Percentiles rank a stretch among this genome's conserved stretches.
Conservation (phyloP, 306 rosid genomes). For the Casuarina glauca region DNA sequence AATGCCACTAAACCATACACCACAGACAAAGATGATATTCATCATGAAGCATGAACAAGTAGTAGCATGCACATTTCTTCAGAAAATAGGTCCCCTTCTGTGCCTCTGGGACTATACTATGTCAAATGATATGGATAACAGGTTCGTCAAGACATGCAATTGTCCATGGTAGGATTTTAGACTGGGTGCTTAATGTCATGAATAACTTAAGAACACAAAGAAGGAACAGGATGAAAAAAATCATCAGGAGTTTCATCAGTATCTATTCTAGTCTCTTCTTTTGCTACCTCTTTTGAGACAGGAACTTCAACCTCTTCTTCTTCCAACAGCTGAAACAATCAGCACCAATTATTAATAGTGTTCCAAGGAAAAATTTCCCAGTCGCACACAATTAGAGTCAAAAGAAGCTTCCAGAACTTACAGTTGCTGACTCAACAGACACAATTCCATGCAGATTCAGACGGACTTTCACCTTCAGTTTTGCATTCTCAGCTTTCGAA, state of each 20-base stretch:
- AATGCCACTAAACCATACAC: background rate
- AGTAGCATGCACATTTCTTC: background rate
- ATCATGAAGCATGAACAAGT: background rate
- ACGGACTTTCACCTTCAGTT: conserved; percentile 73
- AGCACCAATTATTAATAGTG: conserved; percentile 6
- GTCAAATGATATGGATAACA: background rate
- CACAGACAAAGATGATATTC: background rate
- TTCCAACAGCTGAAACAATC: conserved; percentile 63
- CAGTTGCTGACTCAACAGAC: conserved; percentile 69
- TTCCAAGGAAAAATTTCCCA: background rate
- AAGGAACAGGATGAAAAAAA: no score
- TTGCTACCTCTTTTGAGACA: conserved; percentile 56
- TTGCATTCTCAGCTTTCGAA: conserved; percentile 56
- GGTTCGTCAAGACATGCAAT: background rate
- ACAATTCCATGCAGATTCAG: conserved; percentile 83
- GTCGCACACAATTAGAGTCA: background rate
- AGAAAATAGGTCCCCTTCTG: background rate
- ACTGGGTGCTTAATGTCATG: background rate
- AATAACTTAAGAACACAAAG: background rate
- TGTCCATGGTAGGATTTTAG: background rate
- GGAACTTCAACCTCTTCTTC: conserved; percentile 86
- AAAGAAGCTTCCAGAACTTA: conserved; percentile 41
- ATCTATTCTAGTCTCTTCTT: conserved; percentile 66
- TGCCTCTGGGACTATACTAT: background rate
- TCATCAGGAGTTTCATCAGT: conserved; percentile 67